Evolutionary conservation across 352 stramenopile genomes (phyloP), one percentile per base, ranked within the genome.

Genomic region (Phytophthora europaea): DNA sequence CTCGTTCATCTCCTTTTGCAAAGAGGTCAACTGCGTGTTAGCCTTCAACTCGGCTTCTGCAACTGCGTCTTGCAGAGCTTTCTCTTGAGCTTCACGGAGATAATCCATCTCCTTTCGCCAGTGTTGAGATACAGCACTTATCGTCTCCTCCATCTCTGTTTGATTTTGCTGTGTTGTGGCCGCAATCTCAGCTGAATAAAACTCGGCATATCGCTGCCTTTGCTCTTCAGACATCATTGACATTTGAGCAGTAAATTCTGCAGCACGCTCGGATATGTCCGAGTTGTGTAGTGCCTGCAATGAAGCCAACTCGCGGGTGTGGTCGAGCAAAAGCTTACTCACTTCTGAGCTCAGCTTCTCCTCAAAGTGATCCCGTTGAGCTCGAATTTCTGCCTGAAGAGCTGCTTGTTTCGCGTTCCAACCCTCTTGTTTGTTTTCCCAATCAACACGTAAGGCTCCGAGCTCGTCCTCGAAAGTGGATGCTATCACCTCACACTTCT

Each of bases 1-100:
- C 8, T 92, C 82, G 28, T 81, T 90, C 75, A 91, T 81, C 13
- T 92, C 87, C 38, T 88, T 83, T 47, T 92, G 81, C n/a, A 91
- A 54, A 0, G 58, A 56, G 3, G 77, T 75, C 2, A 92, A 28
- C 33, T 86, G 72, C 2, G 61, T 15, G 43, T 83, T 76, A 0
- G 76, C 78, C 48, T 81, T 83, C 1, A 48, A n/a, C 34, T 91
- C 83, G 1, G 75, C 57, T 13, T 77, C 63, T 4, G 69, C 67
- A 15, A 89, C 50, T 0, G 76, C 66, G 2, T 73, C 70, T 64
- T 83, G 67, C 9, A 91, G 69, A 8, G 72, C 47, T 31, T 76
- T 73, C 10, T 86, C 71, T 7, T 89, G 76, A 4, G 48, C 33
- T 18, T 74, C 57, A 53, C 69, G 72, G 1, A 80, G 60, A 13